Conservation (phyloP, 208 protist genomes). For the Leishmania tropica region DNA sequence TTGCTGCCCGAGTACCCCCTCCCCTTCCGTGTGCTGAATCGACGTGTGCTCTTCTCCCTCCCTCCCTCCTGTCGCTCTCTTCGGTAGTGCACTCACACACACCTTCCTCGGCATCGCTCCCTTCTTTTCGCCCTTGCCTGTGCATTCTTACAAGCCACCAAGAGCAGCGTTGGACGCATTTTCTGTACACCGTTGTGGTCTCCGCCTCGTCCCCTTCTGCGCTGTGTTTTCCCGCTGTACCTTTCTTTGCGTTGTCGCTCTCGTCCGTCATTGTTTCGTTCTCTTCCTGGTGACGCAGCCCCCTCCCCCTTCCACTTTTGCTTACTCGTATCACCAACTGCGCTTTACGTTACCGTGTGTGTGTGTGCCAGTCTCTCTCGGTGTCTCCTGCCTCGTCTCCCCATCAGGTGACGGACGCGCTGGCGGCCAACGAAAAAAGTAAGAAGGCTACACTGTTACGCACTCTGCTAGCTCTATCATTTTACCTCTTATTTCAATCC, state of each 20-base stretch:
- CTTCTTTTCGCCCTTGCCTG: background rate
- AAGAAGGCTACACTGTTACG: background rate
- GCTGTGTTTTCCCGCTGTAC: background rate
- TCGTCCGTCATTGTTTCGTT: no score
- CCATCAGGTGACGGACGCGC: background rate
- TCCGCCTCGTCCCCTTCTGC: background rate
- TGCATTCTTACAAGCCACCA: background rate
- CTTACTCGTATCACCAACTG: background rate
- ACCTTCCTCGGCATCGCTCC: background rate
- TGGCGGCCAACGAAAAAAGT: background rate
- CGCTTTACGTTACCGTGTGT: background rate
- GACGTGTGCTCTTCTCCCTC: background rate
- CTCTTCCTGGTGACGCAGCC: background rate
- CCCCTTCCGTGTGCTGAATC: background rate
- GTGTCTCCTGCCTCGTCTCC: background rate
- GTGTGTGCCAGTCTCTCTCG: background rate
- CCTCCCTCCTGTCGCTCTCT: background rate
- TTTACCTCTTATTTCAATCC: background rate
- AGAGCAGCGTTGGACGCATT: background rate
- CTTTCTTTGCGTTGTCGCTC: background rate
- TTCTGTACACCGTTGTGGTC: background rate
- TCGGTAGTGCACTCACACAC: background rate
- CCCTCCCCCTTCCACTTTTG: background rate
- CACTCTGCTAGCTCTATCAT: background rate
- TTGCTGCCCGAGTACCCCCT: background rate